Evolutionary conservation across 768 basidiomycete genomes (phyloP), one percentile per base, ranked within the genome.

Genomic region (Mycena haematopus): DNA sequence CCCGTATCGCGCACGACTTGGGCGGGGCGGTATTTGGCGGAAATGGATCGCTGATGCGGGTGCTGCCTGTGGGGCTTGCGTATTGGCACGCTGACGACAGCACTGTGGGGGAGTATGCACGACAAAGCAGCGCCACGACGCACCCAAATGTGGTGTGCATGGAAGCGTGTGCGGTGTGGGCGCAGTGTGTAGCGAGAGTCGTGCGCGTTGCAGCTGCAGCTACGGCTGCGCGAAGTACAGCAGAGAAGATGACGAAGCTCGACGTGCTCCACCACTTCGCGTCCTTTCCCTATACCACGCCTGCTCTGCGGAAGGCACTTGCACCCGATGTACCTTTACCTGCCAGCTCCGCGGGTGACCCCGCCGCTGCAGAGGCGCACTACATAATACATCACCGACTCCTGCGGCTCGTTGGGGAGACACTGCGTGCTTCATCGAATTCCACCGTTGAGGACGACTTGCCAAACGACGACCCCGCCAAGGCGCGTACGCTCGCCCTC

Each of bases 31-130:
- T 58, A 0, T 76, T 59, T 58, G 72, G 73, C 22, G 79, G 78
- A 13, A 82, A 81, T 64, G 81, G 79, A 13, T 80, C 78, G 55
- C 68, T 84, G 40, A 79, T 82, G 78, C 78, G 82, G n/a, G 70
- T 83, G 38, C 59, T 81, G 6, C 80, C 82, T 7, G 68, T 83
- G 2, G 79, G 76, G 1, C 71, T 84, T 24, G 74, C 77, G 24
- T 82, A 56, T 31, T 62, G 55, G 55, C 31, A 33, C 29, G 25
- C 5, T 6, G 55, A 22, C 15, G 55, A 33, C 38, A 13, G 4
- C 2, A 29, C 9, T n/a, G 55, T 42, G 25, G 49, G 27, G 14
- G 40, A 24, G 24, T 38, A 21, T 7, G 55, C 55, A 7, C 2
- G 21, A 4, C 38, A 55, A 22, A 56, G 61, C 50, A 62, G 61